phyloP scores from a whole-genome alignment of 345 rosid species.

The Salix brachista region DNA sequence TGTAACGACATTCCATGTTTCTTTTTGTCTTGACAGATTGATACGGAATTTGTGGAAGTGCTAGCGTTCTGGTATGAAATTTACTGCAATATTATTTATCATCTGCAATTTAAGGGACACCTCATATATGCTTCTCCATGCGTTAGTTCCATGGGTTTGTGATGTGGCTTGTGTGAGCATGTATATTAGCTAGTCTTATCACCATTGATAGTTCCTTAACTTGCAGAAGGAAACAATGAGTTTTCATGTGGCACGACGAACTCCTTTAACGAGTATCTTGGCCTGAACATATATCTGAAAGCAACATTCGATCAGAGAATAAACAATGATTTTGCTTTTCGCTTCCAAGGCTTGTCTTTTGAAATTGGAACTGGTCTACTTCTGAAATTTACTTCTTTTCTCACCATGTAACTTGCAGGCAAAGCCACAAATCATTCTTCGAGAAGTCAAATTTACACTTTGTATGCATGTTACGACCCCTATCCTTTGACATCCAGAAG shows the following conservation, averaged over 20 bases:
- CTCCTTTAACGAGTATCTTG: neutral
- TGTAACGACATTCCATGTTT: neutral
- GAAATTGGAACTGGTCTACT: neutral
- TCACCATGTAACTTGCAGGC: slow-evolving; percentile 36
- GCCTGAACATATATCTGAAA: neutral
- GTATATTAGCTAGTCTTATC: neutral
- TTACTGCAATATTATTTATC: neutral
- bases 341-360: neutral
- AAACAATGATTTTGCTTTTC: neutral
- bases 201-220: neutral
- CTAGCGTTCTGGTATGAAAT: slow-evolving; percentile 70
- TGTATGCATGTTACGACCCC: slow-evolving; percentile 68
- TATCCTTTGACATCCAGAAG: slow-evolving; percentile 54
- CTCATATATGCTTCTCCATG: neutral
- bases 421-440: slow-evolving; percentile 68
- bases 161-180: neutral
- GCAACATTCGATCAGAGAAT: neutral
- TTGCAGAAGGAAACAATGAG: neutral
- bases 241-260: neutral
- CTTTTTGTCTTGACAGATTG: slow-evolving; percentile 51
- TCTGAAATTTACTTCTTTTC: neutral
- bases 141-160: neutral
- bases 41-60: slow-evolving; percentile 67
- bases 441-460: slow-evolving; percentile 78
- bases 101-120: neutral